A percentile compares a stretch with the other conserved stretches of the same genome.
Evolutionary conservation across 257 asterid genomes (phyloP).

Genomic region (Echium plantagineum): DNA sequence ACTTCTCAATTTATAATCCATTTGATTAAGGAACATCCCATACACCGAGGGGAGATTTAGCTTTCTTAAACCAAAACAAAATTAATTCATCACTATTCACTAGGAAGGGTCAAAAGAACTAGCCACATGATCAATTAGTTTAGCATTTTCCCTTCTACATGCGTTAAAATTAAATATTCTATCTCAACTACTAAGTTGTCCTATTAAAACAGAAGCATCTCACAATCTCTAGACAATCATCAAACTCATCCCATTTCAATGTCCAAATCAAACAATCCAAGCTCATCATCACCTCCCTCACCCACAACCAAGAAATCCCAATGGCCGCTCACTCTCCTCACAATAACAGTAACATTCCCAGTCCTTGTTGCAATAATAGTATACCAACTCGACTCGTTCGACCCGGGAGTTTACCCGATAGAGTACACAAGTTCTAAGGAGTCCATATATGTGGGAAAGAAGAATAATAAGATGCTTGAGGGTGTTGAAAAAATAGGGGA

Average conservation of each 20-base stretch:
- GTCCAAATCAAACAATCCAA: background rate
- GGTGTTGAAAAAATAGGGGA: constrained; percentile 62
- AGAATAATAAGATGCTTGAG: constrained; percentile 35
- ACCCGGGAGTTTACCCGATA: constrained; percentile 46
- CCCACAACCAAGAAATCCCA: background rate
- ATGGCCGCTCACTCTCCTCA: constrained; percentile 14
- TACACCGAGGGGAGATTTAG: too few relatives aligned
- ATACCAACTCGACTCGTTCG: constrained; percentile 56
- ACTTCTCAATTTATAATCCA: too few relatives aligned
- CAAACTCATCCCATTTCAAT: background rate
- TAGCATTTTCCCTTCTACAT: too few relatives aligned
- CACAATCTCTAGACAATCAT: too few relatives aligned
- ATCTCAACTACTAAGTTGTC: too few relatives aligned
- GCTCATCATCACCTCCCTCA: constrained; percentile 1
- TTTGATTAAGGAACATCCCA: too few relatives aligned
- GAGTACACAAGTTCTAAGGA: constrained; percentile 21
- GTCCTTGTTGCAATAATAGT: constrained; percentile 32
- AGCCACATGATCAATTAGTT: too few relatives aligned
- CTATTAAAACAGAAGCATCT: too few relatives aligned
- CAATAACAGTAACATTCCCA: constrained; percentile 22
- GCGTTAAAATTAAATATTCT: too few relatives aligned
- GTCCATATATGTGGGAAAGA: constrained; percentile 20
- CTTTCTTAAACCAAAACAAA: too few relatives aligned
- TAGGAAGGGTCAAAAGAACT: too few relatives aligned
- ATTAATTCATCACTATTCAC: too few relatives aligned